Evolutionary conservation across 2,329 filamentous ascomycete species (phyloP), one percentile per base, ranked within the genome.

Genomic region (Penicillium corylophilum): DNA sequence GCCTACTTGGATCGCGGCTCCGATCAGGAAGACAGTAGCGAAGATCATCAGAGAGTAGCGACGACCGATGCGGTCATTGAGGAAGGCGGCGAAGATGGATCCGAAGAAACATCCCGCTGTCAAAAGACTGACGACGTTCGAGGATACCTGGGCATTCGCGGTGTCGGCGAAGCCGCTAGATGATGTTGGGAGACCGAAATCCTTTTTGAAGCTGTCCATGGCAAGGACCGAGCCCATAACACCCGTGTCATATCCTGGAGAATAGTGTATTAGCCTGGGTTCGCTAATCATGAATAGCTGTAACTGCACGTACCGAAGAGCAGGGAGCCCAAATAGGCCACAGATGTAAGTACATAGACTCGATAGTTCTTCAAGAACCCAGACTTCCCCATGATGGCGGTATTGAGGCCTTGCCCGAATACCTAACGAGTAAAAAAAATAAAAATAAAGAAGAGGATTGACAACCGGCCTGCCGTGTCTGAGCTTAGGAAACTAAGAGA

Each of bases 261-360:
- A 6, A 20, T 33, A 15, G 44, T 33, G 44, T 33, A 16, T 38
- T 10, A 15, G 23, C 18, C 6, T n/a, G 2, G 9, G 22, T 15
- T 15, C 5, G 22, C 4, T 16, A 2, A 23, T 2, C 13, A 12
- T 26, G 13, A 5, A 29, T 6, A 12, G 5, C 3, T 13, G 9
- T 1, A n/a, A 6, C 39, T 43, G 8, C 6, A 59, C 66, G 46
- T 42, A 72, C 72, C 74, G 46, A 77, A 76, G n/a, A 75, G 68
- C 55, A 76, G 60, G 24, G 73, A 72, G 53, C 73, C 74, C 55
- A 72, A 64, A 50, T 76, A 76, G 60, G 74, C 73, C 31, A 76
- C 73, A 36, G 64, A 61, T 23, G 74, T 74, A 47, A 77, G 69
- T 50, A 76, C 62, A 56, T 76, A 76, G 28, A 77, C 73, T 46